Evolutionary conservation across 2,329 filamentous ascomycete species (phyloP).

Genomic region (Dichotomopilus funicola): DNA sequence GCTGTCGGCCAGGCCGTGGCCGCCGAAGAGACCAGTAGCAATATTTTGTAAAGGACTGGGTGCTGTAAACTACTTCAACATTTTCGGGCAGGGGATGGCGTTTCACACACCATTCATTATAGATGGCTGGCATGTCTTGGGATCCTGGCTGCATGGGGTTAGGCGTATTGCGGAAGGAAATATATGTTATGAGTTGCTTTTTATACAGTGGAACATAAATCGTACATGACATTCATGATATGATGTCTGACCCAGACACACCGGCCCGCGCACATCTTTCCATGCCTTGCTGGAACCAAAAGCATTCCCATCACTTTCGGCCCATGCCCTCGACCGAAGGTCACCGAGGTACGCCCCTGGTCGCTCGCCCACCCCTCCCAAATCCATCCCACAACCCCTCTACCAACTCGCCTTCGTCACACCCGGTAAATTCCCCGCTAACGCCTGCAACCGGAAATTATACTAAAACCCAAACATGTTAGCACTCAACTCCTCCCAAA

Average conservation of each 20-base stretch:
- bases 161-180: constrained; percentile 14
- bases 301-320: too few species aligned
- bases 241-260: neutral
- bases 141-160: constrained; percentile 10
- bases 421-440: constrained; percentile 79
- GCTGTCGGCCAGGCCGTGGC: constrained; percentile 36
- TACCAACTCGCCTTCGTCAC: constrained; percentile 98
- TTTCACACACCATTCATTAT: constrained; percentile 16
- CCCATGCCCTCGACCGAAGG: too few species aligned
- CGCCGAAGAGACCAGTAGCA: constrained; percentile 25
- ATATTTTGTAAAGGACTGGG: constrained; percentile 7
- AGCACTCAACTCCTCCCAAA: too few species aligned
- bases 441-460: constrained; percentile 85
- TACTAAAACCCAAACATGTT: constrained; percentile 51
- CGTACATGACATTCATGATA: constrained; percentile 15
- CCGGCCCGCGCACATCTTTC: neutral
- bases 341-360: neutral
- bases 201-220: constrained; percentile 20
- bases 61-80: constrained; percentile 14
- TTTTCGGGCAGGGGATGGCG: constrained; percentile 9
- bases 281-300: too few species aligned
- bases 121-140: neutral
- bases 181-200: constrained; percentile 10
- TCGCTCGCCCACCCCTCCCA: neutral
- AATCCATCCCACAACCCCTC: constrained; percentile 15